Percentiles rank a stretch among this genome's conserved stretches.
Evolutionary conservation across 352 stramenopile species (phyloP).

Genomic region (Phytophthora fragariaefolia): DNA sequence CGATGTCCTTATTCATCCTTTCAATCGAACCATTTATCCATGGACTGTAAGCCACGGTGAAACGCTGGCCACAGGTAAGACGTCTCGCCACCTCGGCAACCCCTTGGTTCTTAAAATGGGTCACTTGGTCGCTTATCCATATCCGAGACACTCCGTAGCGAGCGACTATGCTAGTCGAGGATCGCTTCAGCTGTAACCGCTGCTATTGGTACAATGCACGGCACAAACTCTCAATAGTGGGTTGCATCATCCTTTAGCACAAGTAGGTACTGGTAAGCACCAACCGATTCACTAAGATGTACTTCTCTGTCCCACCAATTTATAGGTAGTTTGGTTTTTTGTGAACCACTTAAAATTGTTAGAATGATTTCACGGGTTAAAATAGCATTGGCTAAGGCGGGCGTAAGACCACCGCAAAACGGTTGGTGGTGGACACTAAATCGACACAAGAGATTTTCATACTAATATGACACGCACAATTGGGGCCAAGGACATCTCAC

Average conservation of each 20-base stretch:
- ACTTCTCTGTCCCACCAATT: too few species aligned
- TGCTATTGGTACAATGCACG: slow-evolving; percentile 16
- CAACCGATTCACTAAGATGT: slow-evolving; percentile 1
- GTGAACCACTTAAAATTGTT: too few species aligned
- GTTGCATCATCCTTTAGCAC: slow-evolving; percentile 18
- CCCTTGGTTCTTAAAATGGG: slow-evolving; percentile 43
- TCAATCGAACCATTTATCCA: slow-evolving; percentile 43
- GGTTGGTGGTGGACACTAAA: too few species aligned
- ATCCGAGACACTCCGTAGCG: slow-evolving; percentile 27
- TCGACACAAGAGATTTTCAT: too few species aligned
- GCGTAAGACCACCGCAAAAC: too few species aligned
- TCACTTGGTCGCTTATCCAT: slow-evolving; percentile 34
- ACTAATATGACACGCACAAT: too few species aligned
- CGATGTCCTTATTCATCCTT: slow-evolving; percentile 34
- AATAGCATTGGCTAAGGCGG: too few species aligned
- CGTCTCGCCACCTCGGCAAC: too few species aligned
- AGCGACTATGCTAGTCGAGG: slow-evolving; percentile 29
- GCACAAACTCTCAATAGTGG: slow-evolving; percentile 16
- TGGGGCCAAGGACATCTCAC: too few species aligned
- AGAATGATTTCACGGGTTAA: too few species aligned
- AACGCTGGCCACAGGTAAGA: slow-evolving; percentile 13
- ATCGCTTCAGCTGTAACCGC: slow-evolving; percentile 22
- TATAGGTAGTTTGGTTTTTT: too few species aligned
- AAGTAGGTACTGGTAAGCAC: slow-evolving; percentile 9
- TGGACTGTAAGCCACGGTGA: slow-evolving; percentile 30